Percentiles rank a stretch among this genome's conserved stretches.
These are phyloP conservation scores for Nannochloris sp. DNA, from an alignment of 139 green algal species.

Conservation along the genomic window DNA sequence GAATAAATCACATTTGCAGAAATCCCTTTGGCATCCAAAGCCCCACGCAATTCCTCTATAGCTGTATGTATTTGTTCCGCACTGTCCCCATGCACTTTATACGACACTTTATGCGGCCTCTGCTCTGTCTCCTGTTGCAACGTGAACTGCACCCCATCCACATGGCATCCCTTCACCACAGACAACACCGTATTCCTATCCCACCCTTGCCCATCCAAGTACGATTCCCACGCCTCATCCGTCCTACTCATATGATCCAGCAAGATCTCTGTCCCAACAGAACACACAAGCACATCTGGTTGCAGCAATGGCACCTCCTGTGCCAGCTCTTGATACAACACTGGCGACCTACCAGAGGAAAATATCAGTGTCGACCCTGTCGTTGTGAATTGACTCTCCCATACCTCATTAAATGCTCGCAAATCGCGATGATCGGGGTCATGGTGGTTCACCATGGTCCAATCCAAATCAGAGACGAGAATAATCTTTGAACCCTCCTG, in stretches of 20 bases:
- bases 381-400: slow-evolving; percentile 48
- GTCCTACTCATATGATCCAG: slow-evolving; percentile 30
- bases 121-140: slow-evolving; percentile 67
- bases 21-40: slow-evolving; percentile 24
- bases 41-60: slow-evolving; percentile 27
- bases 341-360: slow-evolving; percentile 79
- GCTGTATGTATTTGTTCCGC: slow-evolving; percentile 2
- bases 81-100: slow-evolving; percentile 38
- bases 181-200: slow-evolving; percentile 18
- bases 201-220: slow-evolving; percentile 47
- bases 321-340: slow-evolving; percentile 66
- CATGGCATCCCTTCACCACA: slow-evolving; percentile 3
- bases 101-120: slow-evolving; percentile 86
- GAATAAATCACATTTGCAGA: slow-evolving; percentile 70
- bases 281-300: slow-evolving; percentile 82
- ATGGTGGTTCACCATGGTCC: slow-evolving; percentile 84
- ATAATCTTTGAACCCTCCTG: slow-evolving; percentile 37
- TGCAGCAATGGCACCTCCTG: slow-evolving; percentile 62
- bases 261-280: slow-evolving; percentile 86
- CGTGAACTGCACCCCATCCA: slow-evolving; percentile 9
- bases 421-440: slow-evolving; percentile 55
- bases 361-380: slow-evolving; percentile 79
- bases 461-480: slow-evolving; percentile 80
- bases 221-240: slow-evolving; percentile 52
- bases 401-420: slow-evolving; percentile 65